phyloP scores from a whole-genome alignment of 495 filamentous ascomycete genomes.

The Thermothielavioides terrestris region DNA sequence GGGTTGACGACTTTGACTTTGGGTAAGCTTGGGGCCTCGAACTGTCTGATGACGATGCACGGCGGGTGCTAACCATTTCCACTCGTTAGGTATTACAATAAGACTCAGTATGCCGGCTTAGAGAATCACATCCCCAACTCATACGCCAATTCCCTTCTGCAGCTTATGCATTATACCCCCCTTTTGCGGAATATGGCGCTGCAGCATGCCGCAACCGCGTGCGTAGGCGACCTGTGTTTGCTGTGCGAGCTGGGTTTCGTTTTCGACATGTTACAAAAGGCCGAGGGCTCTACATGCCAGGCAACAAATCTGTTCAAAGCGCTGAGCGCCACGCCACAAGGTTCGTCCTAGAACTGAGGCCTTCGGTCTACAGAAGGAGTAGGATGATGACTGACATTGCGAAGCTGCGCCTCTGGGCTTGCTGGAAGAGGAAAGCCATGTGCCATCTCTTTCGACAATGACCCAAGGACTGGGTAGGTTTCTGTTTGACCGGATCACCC shows the following conservation, averaged over 20 bases:
- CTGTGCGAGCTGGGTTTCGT: constrained; percentile 92
- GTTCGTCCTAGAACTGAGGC: constrained; percentile 28
- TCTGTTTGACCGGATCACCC: constrained; percentile 20
- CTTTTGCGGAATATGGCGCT: constrained; percentile 81
- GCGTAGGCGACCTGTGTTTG: constrained; percentile 71
- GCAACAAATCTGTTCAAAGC: constrained; percentile 94
- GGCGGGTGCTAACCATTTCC: constrained; percentile 10
- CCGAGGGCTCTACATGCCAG: constrained; percentile 84
- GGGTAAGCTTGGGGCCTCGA: constrained; percentile 45
- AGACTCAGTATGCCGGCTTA: constrained; percentile 78
- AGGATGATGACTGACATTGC: constrained; percentile 12
- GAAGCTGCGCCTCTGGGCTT: constrained; percentile 60
- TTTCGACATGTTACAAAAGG: constrained; percentile 97
- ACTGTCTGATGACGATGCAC: neutral
- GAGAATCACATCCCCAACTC: constrained; percentile 96
- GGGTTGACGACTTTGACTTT: constrained; percentile 97
- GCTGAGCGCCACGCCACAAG: constrained; percentile 67
- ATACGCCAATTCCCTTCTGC: constrained; percentile 87
- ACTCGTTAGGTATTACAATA: constrained; percentile 74
- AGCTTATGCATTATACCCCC: constrained; percentile 85
- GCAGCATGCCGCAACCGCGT: constrained; percentile 78
- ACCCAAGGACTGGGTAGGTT: constrained; percentile 21
- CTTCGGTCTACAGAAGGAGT: no score
- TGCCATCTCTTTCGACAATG: constrained; percentile 26
- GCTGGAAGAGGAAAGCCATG: constrained; percentile 62